phyloP scores from a whole-genome alignment of 306 rosid species.

The Arachis hypogaea region DNA sequence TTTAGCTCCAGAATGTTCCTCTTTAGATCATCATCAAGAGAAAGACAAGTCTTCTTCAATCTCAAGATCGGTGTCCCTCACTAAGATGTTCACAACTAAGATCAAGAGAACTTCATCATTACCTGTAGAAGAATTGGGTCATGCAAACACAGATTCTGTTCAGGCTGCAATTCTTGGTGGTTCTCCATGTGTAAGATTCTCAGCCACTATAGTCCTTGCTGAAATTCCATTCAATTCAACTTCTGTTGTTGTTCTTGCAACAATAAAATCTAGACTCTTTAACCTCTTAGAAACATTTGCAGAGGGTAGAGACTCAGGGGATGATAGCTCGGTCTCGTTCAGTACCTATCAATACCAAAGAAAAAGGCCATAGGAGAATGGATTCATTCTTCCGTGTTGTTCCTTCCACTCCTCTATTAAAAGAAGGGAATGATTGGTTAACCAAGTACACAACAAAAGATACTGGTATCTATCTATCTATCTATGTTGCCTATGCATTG shows the following conservation, averaged over 20 bases:
- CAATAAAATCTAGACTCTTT: constrained; percentile 9
- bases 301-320: constrained; percentile 58
- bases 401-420: constrained; percentile 80
- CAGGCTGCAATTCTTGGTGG: constrained; percentile 59
- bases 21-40: constrained; percentile 51
- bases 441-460: constrained; percentile 52
- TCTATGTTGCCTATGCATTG: neutral
- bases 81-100: constrained; percentile 72
- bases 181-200: constrained; percentile 63
- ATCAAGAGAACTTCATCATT: constrained; percentile 84
- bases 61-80: constrained; percentile 73
- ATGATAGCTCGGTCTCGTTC: constrained; percentile 85
- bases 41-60: constrained; percentile 50
- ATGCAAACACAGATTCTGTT: constrained; percentile 55
- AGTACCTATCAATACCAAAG: constrained; percentile 67
- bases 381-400: constrained; percentile 83
- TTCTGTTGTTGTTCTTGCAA: constrained; percentile 22
- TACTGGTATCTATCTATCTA: constrained; percentile 56
- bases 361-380: constrained; percentile 60
- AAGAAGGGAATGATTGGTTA: constrained; percentile 49
- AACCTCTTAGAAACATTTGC: constrained; percentile 42
- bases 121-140: constrained; percentile 76
- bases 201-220: neutral
- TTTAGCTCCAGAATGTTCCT: constrained; percentile 54
- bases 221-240: neutral